A percentile compares a stretch with the other conserved stretches of the same genome.
Evolutionary conservation across 192 early-diverging fungal genomes (phyloP).

Genomic region (Backusella australiensis): DNA sequence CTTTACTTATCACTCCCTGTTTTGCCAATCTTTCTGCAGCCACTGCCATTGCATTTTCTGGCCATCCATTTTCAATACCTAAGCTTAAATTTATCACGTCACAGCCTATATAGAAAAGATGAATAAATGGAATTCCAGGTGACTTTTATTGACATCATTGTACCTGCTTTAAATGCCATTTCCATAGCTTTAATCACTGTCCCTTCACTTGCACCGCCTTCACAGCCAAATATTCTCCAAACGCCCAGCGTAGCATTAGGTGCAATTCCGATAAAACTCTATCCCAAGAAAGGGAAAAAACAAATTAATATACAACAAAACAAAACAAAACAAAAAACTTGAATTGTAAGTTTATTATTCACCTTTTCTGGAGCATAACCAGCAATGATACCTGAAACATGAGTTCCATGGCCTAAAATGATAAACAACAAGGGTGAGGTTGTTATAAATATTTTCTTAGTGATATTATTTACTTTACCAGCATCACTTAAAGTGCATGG

Average conservation of each 20-base stretch:
- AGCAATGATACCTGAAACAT: slow-evolving; percentile 59
- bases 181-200: slow-evolving; percentile 75
- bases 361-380: slow-evolving; percentile 27
- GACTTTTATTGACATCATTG: not conserved
- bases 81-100: slow-evolving; percentile 83
- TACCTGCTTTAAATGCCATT: slow-evolving; percentile 59
- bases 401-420: slow-evolving; percentile 59
- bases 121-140: not conserved
- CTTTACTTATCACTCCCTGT: slow-evolving; percentile 26
- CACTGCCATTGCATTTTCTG: slow-evolving; percentile 56
- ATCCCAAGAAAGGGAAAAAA: not conserved
- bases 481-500: slow-evolving; percentile 12
- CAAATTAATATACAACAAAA: slow-evolving; percentile 4
- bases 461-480: not conserved
- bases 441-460: not conserved
- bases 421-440: not conserved
- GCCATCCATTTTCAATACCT: slow-evolving; percentile 63
- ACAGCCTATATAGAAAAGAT: slow-evolving; percentile 23
- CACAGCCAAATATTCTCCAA: slow-evolving; percentile 82
- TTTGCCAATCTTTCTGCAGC: slow-evolving; percentile 51
- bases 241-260: slow-evolving; percentile 66
- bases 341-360: not conserved
- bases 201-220: slow-evolving; percentile 61
- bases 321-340: not conserved
- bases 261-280: slow-evolving; percentile 56